phyloP scores from a whole-genome alignment of 768 basidiomycete species.

The Collybia sp. region DNA sequence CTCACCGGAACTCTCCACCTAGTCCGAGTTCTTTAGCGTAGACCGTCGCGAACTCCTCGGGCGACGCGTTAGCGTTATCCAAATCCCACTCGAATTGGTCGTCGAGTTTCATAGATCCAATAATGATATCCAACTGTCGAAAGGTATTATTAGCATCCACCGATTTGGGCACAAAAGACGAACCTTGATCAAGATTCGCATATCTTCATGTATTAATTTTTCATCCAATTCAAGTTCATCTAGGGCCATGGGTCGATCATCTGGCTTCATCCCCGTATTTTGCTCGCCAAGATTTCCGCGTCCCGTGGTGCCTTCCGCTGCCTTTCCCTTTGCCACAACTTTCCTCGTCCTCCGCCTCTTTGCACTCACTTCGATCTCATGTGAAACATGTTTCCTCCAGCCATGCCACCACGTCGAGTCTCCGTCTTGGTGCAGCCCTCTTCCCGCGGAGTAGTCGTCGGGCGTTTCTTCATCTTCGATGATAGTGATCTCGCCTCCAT shows the following conservation, averaged over 20 bases:
- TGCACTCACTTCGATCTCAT: conserved; percentile 3
- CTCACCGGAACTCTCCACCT: conserved; percentile 88
- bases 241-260: conserved; percentile 40
- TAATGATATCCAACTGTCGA: conserved; percentile 86
- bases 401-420: conserved; percentile 19
- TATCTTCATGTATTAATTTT: conserved; percentile 69
- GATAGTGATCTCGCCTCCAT: conserved; percentile 24
- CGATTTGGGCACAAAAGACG: conserved; percentile 15
- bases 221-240: conserved; percentile 68
- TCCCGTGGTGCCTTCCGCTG: neutral
- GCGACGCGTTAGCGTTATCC: conserved; percentile 71
- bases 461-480: conserved; percentile 14
- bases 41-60: conserved; percentile 89
- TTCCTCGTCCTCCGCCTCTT: conserved; percentile 16
- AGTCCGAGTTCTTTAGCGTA: conserved; percentile 87
- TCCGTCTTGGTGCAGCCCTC: conserved; percentile 13
- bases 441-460: neutral
- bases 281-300: conserved; percentile 10
- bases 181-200: conserved; percentile 91
- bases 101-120: conserved; percentile 87
- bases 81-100: conserved; percentile 99
- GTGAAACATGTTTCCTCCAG: conserved; percentile 8
- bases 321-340: conserved; percentile 39
- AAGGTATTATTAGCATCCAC: conserved; percentile 4
- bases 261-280: conserved; percentile 18